These are phyloP conservation scores for Penicillium waksmanii DNA, from an alignment of 495 filamentous ascomycete genomes.

Conservation along the genomic window DNA sequence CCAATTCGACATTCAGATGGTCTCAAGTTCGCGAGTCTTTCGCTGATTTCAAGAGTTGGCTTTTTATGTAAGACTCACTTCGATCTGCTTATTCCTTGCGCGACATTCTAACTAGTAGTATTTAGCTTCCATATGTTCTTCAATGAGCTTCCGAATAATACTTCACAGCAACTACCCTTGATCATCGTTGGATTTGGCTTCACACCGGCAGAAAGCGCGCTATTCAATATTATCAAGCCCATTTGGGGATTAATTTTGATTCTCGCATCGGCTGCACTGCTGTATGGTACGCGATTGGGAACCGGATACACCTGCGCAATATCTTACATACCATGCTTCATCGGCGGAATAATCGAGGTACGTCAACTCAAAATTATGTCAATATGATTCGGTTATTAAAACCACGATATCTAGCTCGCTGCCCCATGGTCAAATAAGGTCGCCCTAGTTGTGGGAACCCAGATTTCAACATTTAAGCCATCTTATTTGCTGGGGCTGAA, in stretches of 20 bases:
- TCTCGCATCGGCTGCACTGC: slow-evolving; percentile 3
- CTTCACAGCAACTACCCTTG: slow-evolving; percentile 8
- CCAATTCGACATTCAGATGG: slow-evolving; percentile 12
- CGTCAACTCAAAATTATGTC: neutral
- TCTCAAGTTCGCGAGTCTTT: slow-evolving; percentile 11
- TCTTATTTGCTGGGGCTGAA: slow-evolving; percentile 13
- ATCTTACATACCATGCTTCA: slow-evolving; percentile 13
- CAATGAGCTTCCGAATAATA: slow-evolving; percentile 16
- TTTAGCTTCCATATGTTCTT: slow-evolving; percentile 16
- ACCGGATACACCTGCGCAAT: slow-evolving; percentile 16
- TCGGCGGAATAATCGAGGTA: slow-evolving; percentile 14
- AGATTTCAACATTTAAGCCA: slow-evolving; percentile 17
- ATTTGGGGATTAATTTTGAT: slow-evolving; percentile 13
- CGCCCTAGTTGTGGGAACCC: slow-evolving; percentile 13
- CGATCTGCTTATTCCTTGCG: neutral
- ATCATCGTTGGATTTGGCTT: slow-evolving; percentile 16
- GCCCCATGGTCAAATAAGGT: slow-evolving; percentile 19
- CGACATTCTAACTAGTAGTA: neutral
- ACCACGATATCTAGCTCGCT: neutral
- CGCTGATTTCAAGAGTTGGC: slow-evolving; percentile 12
- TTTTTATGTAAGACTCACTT: slow-evolving; percentile 9
- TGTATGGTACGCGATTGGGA: slow-evolving; percentile 10
- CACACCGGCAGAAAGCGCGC: slow-evolving; percentile 10
- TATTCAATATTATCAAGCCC: slow-evolving; percentile 16
- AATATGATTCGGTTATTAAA: neutral